Conservation (phyloP, 768 basidiomycete species). For the Tricholoma sp. region DNA sequence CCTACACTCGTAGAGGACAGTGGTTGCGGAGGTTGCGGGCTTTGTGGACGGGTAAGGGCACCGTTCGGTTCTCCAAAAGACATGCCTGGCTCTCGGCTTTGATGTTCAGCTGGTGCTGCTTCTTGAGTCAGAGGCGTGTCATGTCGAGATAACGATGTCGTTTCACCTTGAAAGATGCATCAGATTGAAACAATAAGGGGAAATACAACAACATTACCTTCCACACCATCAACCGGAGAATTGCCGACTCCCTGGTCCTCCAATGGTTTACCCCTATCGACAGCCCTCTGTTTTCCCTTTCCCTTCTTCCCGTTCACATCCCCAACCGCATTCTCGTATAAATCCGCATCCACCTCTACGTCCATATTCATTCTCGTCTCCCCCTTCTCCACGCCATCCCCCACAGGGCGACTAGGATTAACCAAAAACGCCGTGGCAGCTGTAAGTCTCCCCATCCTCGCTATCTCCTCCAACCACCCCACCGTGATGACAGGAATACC, state of each 20-base stretch:
- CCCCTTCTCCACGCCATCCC: not conserved
- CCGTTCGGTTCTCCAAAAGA: not conserved
- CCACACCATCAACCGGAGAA: not conserved
- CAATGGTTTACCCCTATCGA: slow-evolving; percentile 27
- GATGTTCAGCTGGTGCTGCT: not conserved
- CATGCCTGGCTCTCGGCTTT: not conserved
- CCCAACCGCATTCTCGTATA: not conserved
- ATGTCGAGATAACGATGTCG: not conserved
- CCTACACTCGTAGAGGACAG: not conserved
- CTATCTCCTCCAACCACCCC: slow-evolving; percentile 65
- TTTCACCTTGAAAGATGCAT: not conserved
- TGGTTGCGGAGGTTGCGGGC: not conserved
- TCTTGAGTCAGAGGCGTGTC: not conserved
- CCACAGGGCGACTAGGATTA: not conserved
- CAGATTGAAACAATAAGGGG: not conserved
- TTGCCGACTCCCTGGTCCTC: slow-evolving; percentile 14
- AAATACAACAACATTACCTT: not conserved
- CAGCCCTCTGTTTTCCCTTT: not conserved
- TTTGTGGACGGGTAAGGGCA: not conserved
- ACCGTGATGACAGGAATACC: slow-evolving; percentile 64
- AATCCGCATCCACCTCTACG: slow-evolving; percentile 7
- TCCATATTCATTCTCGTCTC: not conserved
- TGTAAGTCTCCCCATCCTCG: slow-evolving; percentile 45
- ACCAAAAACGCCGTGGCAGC: slow-evolving; percentile 1
- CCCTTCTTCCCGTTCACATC: slow-evolving; percentile 9